Evolutionary conservation across 352 stramenopile genomes (phyloP), one percentile per base, ranked within the genome.

Genomic region (Phytophthora litchii): DNA sequence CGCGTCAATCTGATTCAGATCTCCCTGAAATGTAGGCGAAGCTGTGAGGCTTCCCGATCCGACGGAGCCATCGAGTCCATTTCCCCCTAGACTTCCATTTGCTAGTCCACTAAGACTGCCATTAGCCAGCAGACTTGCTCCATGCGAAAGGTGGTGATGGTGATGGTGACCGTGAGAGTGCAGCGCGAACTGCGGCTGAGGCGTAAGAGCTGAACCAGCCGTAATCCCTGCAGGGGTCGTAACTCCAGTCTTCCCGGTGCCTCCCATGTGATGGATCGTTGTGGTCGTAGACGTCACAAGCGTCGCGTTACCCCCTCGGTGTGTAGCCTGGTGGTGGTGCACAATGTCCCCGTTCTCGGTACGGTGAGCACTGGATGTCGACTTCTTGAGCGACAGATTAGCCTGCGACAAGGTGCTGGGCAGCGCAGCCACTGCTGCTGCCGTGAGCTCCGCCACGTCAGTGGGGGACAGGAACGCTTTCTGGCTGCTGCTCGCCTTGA

Each of bases 1-100:
- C 1, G 81, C 47, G 47, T 93, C 84, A 48, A 92, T 93, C 56
- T 93, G 89, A 41, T 92, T 86, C 27, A 93, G 57, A 65, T 92
- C 83, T 41, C 80, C 78, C 63, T 93, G 81, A 58, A 92, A 94
- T 29, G 65, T 87, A 17, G 80, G 52, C 17, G 78, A 89, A 12
- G 74, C 72, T 14, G 69, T 71, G 12, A 86, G 47, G 16, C 37
- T 72, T 25, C 66, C 54, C 13, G 63, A 31, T 36, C 52, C 54
- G 4, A 61, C 43, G 1, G 72, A 42, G 14, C 72, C 67, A 37
- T 88, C 78, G n/a, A 78, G 38, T 54, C 60, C 64, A 34, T 45
- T 63, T 3, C 41, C 37, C 13, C 57, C 53, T 38, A 69, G 27
- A 43, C 27, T 68, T 17, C 57, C 63, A 37, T 55, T 65, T 0